These are phyloP conservation scores for Globisporangium perplexum DNA, from an alignment of 352 stramenopile species.

Conservation along the genomic window DNA sequence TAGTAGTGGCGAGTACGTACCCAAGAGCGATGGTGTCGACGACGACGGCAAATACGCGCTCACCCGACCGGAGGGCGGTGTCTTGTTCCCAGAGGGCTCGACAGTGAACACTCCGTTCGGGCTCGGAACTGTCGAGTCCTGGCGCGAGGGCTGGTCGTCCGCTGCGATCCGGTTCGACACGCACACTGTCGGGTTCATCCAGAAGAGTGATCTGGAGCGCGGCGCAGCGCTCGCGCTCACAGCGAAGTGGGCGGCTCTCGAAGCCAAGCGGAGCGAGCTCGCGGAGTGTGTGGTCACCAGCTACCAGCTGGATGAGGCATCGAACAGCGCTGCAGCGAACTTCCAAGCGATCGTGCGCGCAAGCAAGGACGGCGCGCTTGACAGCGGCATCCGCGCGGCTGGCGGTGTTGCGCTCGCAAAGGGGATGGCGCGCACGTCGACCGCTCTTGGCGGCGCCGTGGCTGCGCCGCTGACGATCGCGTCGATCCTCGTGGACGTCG, in stretches of 20 bases:
- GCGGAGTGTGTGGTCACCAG: slow-evolving; percentile 53
- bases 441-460: slow-evolving; percentile 46
- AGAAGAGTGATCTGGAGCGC: slow-evolving; percentile 49
- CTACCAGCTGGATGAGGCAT: slow-evolving; percentile 39
- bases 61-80: background rate
- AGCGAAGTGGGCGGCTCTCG: slow-evolving; percentile 28
- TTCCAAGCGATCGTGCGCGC: slow-evolving; percentile 53
- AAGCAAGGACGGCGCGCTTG: slow-evolving; percentile 68
- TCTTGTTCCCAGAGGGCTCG: slow-evolving; percentile 52
- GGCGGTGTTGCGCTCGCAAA: slow-evolving; percentile 72
- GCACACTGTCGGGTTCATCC: slow-evolving; percentile 54
- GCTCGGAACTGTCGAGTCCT: slow-evolving; percentile 47
- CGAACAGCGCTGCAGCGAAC: slow-evolving; percentile 18
- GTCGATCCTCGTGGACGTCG: slow-evolving; percentile 83
- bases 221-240: slow-evolving; percentile 50
- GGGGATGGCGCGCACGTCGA: slow-evolving; percentile 60
- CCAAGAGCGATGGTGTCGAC: slow-evolving; percentile 11
- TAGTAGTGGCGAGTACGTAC: background rate
- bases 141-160: slow-evolving; percentile 25
- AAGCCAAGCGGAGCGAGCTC: slow-evolving; percentile 47
- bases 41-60: background rate
- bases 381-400: slow-evolving; percentile 74
- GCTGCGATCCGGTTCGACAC: slow-evolving; percentile 33
- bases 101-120: slow-evolving; percentile 64
- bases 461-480: slow-evolving; percentile 74